These are phyloP conservation scores for Epichloe elymi DNA, from an alignment of 2,329 filamentous ascomycete species.

Conservation along the genomic window DNA sequence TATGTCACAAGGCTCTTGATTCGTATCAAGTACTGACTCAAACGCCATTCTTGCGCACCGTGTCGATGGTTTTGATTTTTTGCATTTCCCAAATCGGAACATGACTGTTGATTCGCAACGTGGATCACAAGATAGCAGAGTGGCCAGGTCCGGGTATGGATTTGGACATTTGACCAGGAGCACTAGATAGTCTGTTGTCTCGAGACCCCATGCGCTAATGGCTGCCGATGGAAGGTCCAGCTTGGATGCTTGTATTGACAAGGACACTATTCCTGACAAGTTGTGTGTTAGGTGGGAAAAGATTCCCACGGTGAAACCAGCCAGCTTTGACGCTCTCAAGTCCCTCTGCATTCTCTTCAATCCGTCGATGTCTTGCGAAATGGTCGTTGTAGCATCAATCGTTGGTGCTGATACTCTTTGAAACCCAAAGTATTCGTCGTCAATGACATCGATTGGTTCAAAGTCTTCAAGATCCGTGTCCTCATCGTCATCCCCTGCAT, in stretches of 20 bases:
- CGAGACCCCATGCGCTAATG: conserved; percentile 64
- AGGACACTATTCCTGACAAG: conserved; percentile 36
- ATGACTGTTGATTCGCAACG: conserved; percentile 22
- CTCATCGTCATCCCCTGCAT: not conserved
- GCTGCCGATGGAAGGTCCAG: conserved; percentile 63
- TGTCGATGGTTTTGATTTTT: conserved; percentile 57
- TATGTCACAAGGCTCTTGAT: conserved; percentile 7
- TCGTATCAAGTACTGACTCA: not conserved
- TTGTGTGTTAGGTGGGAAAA: conserved; percentile 34
- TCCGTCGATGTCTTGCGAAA: not conserved
- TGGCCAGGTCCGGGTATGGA: conserved; percentile 48
- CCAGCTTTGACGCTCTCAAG: conserved; percentile 42
- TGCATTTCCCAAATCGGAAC: conserved; percentile 58
- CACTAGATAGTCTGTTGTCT: conserved; percentile 54
- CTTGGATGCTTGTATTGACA: conserved; percentile 57
- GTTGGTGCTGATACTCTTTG: not conserved
- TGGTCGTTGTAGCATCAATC: not conserved
- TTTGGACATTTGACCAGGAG: conserved; percentile 52
- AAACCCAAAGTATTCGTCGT: conserved; percentile 5
- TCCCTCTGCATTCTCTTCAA: conserved; percentile 8
- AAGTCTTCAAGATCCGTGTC: not conserved
- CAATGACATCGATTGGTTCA: not conserved
- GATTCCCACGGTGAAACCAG: conserved; percentile 59
- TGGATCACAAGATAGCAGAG: conserved; percentile 31
- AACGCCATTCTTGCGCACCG: conserved; percentile 41